Conservation (phyloP, 495 filamentous ascomycete species). For the Entonaema liquescens region DNA sequence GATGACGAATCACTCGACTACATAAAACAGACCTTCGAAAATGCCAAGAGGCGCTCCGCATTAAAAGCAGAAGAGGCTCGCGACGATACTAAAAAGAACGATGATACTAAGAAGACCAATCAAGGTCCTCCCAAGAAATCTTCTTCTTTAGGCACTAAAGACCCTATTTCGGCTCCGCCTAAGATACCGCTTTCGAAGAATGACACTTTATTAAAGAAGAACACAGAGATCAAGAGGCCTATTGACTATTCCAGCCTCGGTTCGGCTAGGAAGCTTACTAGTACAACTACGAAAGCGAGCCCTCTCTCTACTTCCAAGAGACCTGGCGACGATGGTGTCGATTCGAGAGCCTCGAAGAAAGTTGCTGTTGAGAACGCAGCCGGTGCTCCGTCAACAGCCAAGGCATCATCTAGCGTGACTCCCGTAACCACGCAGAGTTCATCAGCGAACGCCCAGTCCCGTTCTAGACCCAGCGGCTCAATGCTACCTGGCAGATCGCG, state of each 20-base stretch:
- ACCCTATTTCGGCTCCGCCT: neutral
- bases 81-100: conserved; percentile 14
- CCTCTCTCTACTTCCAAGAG: conserved; percentile 40
- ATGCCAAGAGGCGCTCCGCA: conserved; percentile 61
- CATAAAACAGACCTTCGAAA: conserved; percentile 54
- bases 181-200: conserved; percentile 15
- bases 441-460: conserved; percentile 18
- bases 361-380: conserved; percentile 43
- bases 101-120: conserved; percentile 15
- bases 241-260: conserved; percentile 41
- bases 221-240: conserved; percentile 32
- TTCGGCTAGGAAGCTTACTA: conserved; percentile 43
- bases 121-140: conserved; percentile 20
- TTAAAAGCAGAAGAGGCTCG: conserved; percentile 49
- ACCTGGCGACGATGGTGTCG: conserved; percentile 51
- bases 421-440: conserved; percentile 31
- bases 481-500: conserved; percentile 47
- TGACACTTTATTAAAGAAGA: conserved; percentile 27
- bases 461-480: conserved; percentile 35
- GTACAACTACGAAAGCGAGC: conserved; percentile 28
- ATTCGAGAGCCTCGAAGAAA: conserved; percentile 52
- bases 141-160: conserved; percentile 13
- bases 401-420: conserved; percentile 23
- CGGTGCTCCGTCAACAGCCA: conserved; percentile 26
- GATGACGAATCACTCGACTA: conserved; percentile 65